phyloP scores from a whole-genome alignment of 805 yeast species.

The Candida fluviatilis region DNA sequence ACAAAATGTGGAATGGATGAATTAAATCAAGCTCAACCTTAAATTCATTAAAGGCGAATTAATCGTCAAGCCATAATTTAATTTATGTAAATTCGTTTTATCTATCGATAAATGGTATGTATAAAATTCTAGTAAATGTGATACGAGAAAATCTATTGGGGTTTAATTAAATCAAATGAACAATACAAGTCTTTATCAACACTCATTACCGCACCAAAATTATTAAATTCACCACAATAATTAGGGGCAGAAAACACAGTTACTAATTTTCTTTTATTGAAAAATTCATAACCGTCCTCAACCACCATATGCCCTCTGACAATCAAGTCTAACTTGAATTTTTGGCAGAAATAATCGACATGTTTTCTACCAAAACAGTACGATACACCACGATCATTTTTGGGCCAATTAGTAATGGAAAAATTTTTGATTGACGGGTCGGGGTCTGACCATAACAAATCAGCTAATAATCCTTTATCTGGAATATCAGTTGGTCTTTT shows the following conservation, averaged over 20 bases:
- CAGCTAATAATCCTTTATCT: conserved; percentile 72
- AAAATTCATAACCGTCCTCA: conserved; percentile 84
- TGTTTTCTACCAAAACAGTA: conserved; percentile 72
- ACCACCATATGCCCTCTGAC: conserved; percentile 89
- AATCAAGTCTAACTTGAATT: conserved; percentile 69
- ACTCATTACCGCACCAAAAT: conserved; percentile 78
- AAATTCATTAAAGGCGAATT: neutral
- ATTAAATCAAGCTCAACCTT: too few relatives aligned
- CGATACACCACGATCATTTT: conserved; percentile 80
- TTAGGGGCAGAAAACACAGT: conserved; percentile 83
- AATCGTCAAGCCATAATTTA: too few relatives aligned
- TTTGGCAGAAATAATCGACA: conserved; percentile 62
- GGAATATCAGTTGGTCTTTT: conserved; percentile 83
- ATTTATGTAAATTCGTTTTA: too few relatives aligned
- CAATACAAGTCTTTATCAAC: conserved; percentile 66
- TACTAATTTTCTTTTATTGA: conserved; percentile 66
- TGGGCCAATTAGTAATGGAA: conserved; percentile 58
- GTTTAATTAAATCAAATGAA: conserved; percentile 67
- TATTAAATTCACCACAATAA: conserved; percentile 77
- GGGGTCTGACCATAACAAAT: conserved; percentile 82
- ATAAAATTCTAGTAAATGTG: too few relatives aligned
- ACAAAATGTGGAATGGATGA: too few relatives aligned
- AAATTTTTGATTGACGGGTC: conserved; percentile 36
- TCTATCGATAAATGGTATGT: too few relatives aligned
- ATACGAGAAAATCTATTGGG: conserved; percentile 21